These are phyloP conservation scores for Scenedesmus sp. DNA, from an alignment of 163 green algal genomes.

Conservation along the genomic window DNA sequence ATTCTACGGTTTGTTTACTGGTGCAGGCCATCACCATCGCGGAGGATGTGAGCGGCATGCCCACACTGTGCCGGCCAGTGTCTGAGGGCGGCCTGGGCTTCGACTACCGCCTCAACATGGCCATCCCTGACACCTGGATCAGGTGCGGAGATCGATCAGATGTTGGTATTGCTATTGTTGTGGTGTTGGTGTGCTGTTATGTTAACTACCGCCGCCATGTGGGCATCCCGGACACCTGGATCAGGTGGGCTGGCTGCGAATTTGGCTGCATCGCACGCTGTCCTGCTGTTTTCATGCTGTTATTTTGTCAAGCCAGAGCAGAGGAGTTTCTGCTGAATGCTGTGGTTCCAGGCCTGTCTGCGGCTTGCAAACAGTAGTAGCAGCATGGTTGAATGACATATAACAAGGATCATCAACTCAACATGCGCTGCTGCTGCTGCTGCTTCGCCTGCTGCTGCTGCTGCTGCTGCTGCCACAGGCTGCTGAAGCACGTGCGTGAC, in stretches of 20 bases:
- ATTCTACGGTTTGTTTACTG: not conserved
- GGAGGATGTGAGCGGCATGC: conserved; percentile 94
- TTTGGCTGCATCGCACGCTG: too few species aligned
- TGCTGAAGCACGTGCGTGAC: conserved; percentile 83
- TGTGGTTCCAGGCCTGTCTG: not conserved
- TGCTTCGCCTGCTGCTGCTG: not conserved
- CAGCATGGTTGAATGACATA: not conserved
- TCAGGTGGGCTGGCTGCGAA: conserved; percentile 66
- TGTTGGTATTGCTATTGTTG: not conserved
- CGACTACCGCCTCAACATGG: conserved; percentile 83
- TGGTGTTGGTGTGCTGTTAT: not conserved
- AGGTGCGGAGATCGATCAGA: conserved; percentile 57
- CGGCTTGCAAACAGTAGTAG: not conserved
- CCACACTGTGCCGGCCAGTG: conserved; percentile 85
- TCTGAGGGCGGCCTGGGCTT: conserved; percentile 91
- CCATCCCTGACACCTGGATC: conserved; percentile 94
- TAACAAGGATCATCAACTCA: too few species aligned
- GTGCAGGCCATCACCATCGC: conserved; percentile 82
- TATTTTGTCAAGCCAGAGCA: not conserved
- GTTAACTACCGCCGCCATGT: conserved; percentile 78
- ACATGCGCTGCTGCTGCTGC: not conserved
- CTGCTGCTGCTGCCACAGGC: conserved; percentile 59
- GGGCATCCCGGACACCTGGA: conserved; percentile 92
- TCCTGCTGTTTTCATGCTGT: not conserved
- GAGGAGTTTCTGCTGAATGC: not conserved